Evolutionary conservation across 345 rosid species (phyloP).

Genomic region (Eucalyptus dawsonii): DNA sequence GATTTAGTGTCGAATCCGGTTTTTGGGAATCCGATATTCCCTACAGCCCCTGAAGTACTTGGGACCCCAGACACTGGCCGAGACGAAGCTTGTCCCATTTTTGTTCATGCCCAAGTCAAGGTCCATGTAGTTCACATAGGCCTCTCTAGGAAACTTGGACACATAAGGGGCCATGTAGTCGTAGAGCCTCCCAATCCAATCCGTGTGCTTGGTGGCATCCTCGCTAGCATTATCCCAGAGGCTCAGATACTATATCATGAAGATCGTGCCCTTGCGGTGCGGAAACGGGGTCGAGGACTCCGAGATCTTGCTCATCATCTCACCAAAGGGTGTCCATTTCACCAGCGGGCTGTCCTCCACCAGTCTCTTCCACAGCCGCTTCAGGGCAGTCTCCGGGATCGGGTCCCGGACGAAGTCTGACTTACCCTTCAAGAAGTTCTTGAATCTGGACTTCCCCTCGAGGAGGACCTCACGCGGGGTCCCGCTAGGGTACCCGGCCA

Average conservation of each 20-base stretch:
- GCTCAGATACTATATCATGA: conserved; percentile 14
- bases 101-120: conserved; percentile 39
- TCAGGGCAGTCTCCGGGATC: conserved; percentile 13
- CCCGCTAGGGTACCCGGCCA: conserved; percentile 27
- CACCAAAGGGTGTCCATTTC: conserved; percentile 74
- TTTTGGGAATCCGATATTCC: too few relatives aligned
- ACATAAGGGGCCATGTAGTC: conserved; percentile 33
- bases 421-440: conserved; percentile 40
- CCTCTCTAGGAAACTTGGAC: conserved; percentile 38
- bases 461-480: conserved; percentile 34
- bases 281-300: conserved; percentile 24
- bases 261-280: conserved; percentile 17
- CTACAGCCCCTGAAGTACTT: conserved; percentile 34
- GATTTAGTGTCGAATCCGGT: too few relatives aligned
- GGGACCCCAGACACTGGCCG: conserved; percentile 29
- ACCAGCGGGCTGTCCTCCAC: conserved; percentile 28
- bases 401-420: conserved; percentile 39
- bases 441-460: conserved; percentile 33
- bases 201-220: conserved; percentile 10
- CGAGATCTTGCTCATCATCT: conserved; percentile 19
- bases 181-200: conserved; percentile 40
- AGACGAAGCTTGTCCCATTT: conserved; percentile 4
- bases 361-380: conserved; percentile 32
- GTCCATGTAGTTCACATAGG: conserved; percentile 50
- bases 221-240: conserved; percentile 22